Base-by-base conservation (phyloP, 305 asterid species). In the Ajuga reptans region DNA sequence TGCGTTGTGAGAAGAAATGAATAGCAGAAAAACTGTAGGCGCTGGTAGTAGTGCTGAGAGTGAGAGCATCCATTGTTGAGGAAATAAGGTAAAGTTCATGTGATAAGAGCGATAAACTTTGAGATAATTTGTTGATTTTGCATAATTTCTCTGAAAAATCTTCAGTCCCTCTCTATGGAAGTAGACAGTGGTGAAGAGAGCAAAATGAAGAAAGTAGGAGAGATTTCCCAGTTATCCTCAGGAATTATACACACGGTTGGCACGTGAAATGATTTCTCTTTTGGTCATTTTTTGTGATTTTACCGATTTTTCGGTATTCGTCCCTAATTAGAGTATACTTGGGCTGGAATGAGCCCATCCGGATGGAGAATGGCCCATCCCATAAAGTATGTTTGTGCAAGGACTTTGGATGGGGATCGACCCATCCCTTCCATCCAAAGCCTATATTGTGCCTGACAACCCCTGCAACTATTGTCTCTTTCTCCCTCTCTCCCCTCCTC, bases 51-150 rank as follows among this genome's bases (percentile, higher is more conserved):
- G 83, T 78, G 80, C 79, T 83, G 72, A 91, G 81, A 8, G 84
- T 62, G 69, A 87, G 73, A 56, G 81, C 66, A 50, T 87, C 92
- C 96, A 91, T 85, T 72, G 8, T 69, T 64, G 84, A 50, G 59
- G 31, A 74, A 65, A 45, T 65, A 49, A 63, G 71, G 69, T 14
- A 54, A 77, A 64, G 59, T 27, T 73, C 83, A 80, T 81, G 64
- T 56, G 75, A 68, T 47, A 42, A 34, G 68, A 77, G 52, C 49
- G 54, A 47, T 18, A 62, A 74, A n/a, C 55, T 50, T 69, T 36
- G 62, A 64, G 64, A 43, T 10, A 64, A 64, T 29, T 49, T 29
- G 14, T 27, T 73, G 64, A 24, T 52, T 71, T n/a, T n/a, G 66
- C 39, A 12, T 42, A 12, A 12, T 27, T 69, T 31, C 31, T 18